Base-by-base conservation (phyloP, 305 asterid genomes). In the Plantago rigida region DNA sequence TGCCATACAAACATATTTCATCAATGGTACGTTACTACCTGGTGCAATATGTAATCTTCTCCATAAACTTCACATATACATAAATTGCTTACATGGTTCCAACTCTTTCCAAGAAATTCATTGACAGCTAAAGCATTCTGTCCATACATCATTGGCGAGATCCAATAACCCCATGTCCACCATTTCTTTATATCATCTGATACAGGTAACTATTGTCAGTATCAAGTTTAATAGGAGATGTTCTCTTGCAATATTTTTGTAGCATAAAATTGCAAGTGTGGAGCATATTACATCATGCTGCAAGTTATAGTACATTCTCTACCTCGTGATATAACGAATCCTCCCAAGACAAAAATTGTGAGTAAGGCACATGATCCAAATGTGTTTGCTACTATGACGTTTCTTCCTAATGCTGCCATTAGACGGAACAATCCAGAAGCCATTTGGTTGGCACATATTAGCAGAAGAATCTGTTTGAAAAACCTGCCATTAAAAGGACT, bases 241-340 rank as follows among this genome's bases (percentile, higher is more conserved):
- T 54, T 28, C 41, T 3, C 44, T 36, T 36, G 9, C 10, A 1
- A 36, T 8, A 36, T 36, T 5, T 36, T 36, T 36, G 44, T 36
- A 36, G 44, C 9, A 36, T 5, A 36, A 36, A 8, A 36, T 36
- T 8, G 46, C 13, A 9, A 29, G 59, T 29, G 39, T 54, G 39
- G 22, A 5, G 4, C 31, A 51, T 51, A 22, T 14, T 3, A 9
- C 56, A 36, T 8, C 46, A 41, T 24, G n/a, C 45, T 54, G 22
- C 59, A 29, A 54, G 24, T 41, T 54, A 54, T 14, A 54, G 11
- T 29, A 29, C 9, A 8, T 14, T 51, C 1, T 4, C 39, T 74
- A 92, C 99, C 99, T 86, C 83, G 69, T 56, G 99, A 86, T 73
- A 92, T 50, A 62, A 92, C 65, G 77, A 89, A 92, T 71, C 99